Evolutionary conservation across 2,329 filamentous ascomycete species (phyloP), one percentile per base, ranked within the genome.

Genomic region (Ilyonectria robusta): DNA sequence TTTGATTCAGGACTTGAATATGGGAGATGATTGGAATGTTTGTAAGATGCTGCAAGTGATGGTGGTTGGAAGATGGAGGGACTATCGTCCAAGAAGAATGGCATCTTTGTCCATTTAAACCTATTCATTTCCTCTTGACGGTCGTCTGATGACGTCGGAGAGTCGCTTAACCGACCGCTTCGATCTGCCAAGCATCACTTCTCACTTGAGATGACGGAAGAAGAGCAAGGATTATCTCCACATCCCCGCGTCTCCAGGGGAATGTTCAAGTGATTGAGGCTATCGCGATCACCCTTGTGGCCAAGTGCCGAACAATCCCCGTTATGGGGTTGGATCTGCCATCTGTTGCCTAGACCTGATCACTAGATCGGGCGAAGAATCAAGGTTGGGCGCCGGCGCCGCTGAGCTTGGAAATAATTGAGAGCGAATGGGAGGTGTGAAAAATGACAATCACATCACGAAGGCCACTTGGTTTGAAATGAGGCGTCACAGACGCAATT

Each of bases 41-140:
- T 17, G 23, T 29, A 29, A 40, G 31, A 3, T 33, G 44, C 19
- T 68, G 51, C 17, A 54, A 19, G n/a, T 68, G 46, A 54, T 62
- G 35, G 44, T 44, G 59, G 35, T 37, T 31, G 11, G 9, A 15
- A 9, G 23, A 26, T 6, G 56, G 35, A 11, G 11, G 31, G 11
- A 33, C 2, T 11, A 11, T 26, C 5, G 1, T 6, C n/a, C 2
- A 17, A 31, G 10, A 33, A n/a, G 17, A 33, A 33, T 17, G 17
- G 8, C 17, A 11, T 29, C 46, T 17, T 7, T 75, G 74, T 66
- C 74, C 10, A 2, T 23, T 13, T 31, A 21, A 23, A 23, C 23
- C 51, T 11, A 51, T 19, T 40, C 26, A 19, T 47, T 44, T 50
- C 29, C 26, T 62, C 6, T 40, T n/a, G 42, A 11, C 40, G 9